Percentiles rank a stretch among this genome's conserved stretches.
Evolutionary conservation across 768 basidiomycete genomes (phyloP).

Genomic region (Goffeauzyma gilvescens): DNA sequence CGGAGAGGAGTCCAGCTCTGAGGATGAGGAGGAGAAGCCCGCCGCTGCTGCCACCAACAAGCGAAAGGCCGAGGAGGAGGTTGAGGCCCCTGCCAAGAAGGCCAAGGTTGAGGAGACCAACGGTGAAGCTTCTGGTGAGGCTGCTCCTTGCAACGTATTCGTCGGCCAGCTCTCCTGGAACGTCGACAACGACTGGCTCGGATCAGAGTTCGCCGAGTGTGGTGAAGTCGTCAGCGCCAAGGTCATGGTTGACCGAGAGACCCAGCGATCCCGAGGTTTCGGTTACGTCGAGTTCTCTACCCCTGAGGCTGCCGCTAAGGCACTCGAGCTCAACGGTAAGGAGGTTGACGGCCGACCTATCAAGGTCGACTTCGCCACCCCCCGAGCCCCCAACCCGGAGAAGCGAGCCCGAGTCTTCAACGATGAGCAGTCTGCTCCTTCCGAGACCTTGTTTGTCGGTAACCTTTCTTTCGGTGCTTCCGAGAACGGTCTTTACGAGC

Average conservation of each 20-base stretch:
- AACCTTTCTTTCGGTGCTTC: constrained; percentile 62
- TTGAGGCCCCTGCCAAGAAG: constrained; percentile 54
- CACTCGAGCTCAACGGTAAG: constrained; percentile 52
- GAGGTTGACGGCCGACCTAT: constrained; percentile 83
- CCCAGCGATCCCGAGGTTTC: constrained; percentile 36
- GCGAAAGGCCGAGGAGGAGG: constrained; percentile 57
- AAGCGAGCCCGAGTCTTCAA: constrained; percentile 59
- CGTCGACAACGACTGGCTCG: constrained; percentile 87
- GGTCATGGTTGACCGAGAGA: constrained; percentile 44
- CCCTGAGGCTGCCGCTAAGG: constrained; percentile 45
- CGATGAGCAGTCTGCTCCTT: constrained; percentile 47
- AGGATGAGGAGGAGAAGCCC: constrained; percentile 32
- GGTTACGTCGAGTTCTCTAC: constrained; percentile 43
- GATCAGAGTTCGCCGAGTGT: constrained; percentile 67
- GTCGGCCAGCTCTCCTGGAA: constrained; percentile 90
- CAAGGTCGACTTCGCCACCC: constrained; percentile 62
- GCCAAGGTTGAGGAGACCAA: constrained; percentile 46
- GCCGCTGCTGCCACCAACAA: constrained; percentile 38
- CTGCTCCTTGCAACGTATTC: constrained; percentile 55
- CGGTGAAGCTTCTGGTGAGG: constrained; percentile 33
- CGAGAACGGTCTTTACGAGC: constrained; percentile 74
- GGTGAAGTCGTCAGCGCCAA: constrained; percentile 77
- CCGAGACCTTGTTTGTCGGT: constrained; percentile 68
- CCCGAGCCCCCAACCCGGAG: constrained; percentile 37
- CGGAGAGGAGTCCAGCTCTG: constrained; percentile 28